A percentile compares a stretch with the other conserved stretches of the same genome.
Conservation (phyloP, 345 rosid species). For the Stellera chamaejasme region DNA sequence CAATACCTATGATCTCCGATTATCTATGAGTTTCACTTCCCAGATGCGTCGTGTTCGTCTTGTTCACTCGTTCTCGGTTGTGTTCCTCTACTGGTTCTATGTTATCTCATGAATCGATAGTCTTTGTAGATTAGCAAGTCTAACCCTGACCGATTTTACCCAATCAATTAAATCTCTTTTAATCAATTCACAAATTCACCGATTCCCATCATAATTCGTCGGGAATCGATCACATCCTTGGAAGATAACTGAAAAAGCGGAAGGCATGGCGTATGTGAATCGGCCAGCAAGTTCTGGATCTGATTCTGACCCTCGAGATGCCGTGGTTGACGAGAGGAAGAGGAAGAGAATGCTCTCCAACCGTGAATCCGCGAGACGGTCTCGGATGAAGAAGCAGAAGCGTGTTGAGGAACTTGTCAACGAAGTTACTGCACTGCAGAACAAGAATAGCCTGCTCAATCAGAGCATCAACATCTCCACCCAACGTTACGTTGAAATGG, state of each 20-base stretch:
- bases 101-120: slow-evolving; percentile 51
- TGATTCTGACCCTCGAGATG: slow-evolving; percentile 45
- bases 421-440: slow-evolving; percentile 45
- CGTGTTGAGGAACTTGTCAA: slow-evolving; percentile 46
- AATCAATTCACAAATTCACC: background rate
- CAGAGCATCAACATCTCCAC: slow-evolving; percentile 24
- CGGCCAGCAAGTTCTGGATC: slow-evolving; percentile 53
- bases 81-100: slow-evolving; percentile 85
- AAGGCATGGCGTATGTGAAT: slow-evolving; percentile 31
- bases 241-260: no score
- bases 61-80: slow-evolving; percentile 88
- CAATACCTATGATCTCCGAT: slow-evolving; percentile 33
- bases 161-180: slow-evolving; percentile 1
- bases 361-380: slow-evolving; percentile 82
- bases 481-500: slow-evolving; percentile 36
- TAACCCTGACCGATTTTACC: slow-evolving; percentile 9
- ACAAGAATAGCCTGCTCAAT: slow-evolving; percentile 27
- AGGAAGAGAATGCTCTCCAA: slow-evolving; percentile 92
- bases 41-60: slow-evolving; percentile 67
- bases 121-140: slow-evolving; percentile 2
- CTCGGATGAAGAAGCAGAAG: slow-evolving; percentile 78
- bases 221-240: background rate
- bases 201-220: background rate
- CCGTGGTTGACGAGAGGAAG: slow-evolving; percentile 55
- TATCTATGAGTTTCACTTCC: slow-evolving; percentile 49